Conservation (phyloP, 306 rosid genomes). For the Glycine soja region DNA sequence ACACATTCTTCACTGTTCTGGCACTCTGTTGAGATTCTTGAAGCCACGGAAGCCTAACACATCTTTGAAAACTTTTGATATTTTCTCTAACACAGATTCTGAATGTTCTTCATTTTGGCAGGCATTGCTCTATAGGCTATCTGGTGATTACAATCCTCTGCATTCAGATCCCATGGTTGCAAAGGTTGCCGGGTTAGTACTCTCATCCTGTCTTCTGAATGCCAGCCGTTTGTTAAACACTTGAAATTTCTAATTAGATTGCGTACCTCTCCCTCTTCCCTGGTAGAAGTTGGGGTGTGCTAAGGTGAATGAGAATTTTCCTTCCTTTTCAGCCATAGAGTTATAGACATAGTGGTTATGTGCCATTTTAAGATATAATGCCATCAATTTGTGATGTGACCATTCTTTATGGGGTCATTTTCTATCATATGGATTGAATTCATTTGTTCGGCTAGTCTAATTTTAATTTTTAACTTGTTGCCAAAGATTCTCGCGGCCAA, state of each 20-base stretch:
- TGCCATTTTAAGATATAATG: neutral
- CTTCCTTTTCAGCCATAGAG: conserved; percentile 19
- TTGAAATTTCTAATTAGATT: conserved; percentile 36
- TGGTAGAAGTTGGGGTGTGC: neutral
- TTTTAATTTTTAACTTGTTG: conserved; percentile 39
- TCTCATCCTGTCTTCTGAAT: conserved; percentile 40
- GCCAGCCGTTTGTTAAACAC: conserved; percentile 7
- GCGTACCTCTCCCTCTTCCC: neutral
- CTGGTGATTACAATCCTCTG: conserved; percentile 93
- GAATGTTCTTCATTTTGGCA: conserved; percentile 58
- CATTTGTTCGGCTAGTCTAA: conserved; percentile 22
- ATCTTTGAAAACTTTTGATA: conserved; percentile 15
- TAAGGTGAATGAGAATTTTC: conserved; percentile 24
- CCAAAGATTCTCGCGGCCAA: conserved; percentile 84
- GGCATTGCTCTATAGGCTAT: conserved; percentile 91
- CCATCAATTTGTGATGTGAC: neutral
- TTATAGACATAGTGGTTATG: neutral
- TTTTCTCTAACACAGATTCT: conserved; percentile 28
- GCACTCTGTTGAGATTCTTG: conserved; percentile 9
- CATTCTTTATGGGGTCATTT: conserved; percentile 19
- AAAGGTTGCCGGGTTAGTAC: conserved; percentile 87
- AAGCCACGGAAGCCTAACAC: neutral
- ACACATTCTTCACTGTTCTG: neutral
- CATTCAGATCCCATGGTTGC: conserved; percentile 92
- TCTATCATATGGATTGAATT: conserved; percentile 2